A percentile compares a stretch with the other conserved stretches of the same genome.
These are phyloP conservation scores for Neofusicoccum ribis DNA, from an alignment of 2,329 filamentous ascomycete species.

Conservation along the genomic window DNA sequence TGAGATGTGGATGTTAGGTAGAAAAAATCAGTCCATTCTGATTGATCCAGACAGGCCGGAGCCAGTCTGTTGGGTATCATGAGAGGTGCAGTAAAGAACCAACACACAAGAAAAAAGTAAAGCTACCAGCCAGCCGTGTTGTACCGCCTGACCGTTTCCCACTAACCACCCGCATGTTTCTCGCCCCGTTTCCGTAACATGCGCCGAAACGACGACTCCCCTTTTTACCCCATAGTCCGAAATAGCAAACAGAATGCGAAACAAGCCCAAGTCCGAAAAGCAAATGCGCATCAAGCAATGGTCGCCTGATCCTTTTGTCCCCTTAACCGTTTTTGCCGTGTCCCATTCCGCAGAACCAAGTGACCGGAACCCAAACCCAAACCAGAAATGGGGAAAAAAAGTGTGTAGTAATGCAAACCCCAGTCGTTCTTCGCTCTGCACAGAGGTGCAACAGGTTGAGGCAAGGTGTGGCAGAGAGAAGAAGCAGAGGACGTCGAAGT, in stretches of 20 bases:
- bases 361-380: background rate
- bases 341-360: background rate
- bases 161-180: background rate
- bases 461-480: background rate
- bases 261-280: background rate
- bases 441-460: background rate
- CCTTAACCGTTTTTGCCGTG: constrained; percentile 7
- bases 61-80: constrained; percentile 14
- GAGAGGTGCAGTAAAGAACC: background rate
- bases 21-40: background rate
- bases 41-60: background rate
- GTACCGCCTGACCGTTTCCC: background rate
- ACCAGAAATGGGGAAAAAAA: background rate
- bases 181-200: background rate
- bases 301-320: constrained; percentile 1
- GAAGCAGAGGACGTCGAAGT: background rate
- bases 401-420: constrained; percentile 6
- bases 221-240: background rate
- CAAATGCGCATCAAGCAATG: background rate
- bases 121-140: background rate
- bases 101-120: background rate
- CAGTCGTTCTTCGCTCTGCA: background rate
- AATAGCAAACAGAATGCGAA: background rate
- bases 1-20: background rate
- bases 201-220: background rate